These are phyloP conservation scores for Ustilago vetiveriae DNA, from an alignment of 1,284 basidiomycete genomes.

Conservation along the genomic window DNA sequence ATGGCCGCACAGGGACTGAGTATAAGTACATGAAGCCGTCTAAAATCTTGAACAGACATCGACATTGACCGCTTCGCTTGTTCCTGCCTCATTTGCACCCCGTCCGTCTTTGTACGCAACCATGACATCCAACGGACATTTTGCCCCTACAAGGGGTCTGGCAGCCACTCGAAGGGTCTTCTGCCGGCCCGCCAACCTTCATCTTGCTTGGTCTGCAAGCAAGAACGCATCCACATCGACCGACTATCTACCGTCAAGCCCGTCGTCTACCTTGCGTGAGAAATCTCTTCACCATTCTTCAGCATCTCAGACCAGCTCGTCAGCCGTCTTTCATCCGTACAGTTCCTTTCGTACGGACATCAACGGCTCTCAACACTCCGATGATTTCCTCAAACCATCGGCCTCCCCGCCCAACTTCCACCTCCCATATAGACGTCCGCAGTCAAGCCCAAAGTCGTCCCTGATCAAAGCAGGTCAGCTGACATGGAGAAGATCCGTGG, in stretches of 20 bases:
- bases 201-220: conserved; percentile 20
- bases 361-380: background rate
- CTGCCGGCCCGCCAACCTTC: conserved; percentile 23
- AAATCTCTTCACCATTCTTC: background rate
- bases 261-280: background rate
- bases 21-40: background rate
- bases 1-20: background rate
- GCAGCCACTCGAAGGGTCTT: conserved; percentile 12
- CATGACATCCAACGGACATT: conserved; percentile 7
- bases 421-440: too few relatives aligned
- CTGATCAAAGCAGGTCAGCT: conserved; percentile 11
- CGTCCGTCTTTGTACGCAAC: too few relatives aligned
- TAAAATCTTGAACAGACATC: too few relatives aligned
- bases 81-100: too few relatives aligned
- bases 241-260: background rate
- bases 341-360: conserved; percentile 1
- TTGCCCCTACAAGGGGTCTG: background rate
- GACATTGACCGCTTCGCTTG: too few relatives aligned
- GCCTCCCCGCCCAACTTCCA: background rate
- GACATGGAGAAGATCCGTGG: conserved; percentile 4
- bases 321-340: conserved; percentile 11
- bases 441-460: background rate
- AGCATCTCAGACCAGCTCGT: background rate
- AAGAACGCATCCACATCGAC: conserved; percentile 1
- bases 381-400: background rate